A percentile compares a stretch with the other conserved stretches of the same genome.
phyloP scores from a whole-genome alignment of 306 rosid species.

The Datisca glomerata region DNA sequence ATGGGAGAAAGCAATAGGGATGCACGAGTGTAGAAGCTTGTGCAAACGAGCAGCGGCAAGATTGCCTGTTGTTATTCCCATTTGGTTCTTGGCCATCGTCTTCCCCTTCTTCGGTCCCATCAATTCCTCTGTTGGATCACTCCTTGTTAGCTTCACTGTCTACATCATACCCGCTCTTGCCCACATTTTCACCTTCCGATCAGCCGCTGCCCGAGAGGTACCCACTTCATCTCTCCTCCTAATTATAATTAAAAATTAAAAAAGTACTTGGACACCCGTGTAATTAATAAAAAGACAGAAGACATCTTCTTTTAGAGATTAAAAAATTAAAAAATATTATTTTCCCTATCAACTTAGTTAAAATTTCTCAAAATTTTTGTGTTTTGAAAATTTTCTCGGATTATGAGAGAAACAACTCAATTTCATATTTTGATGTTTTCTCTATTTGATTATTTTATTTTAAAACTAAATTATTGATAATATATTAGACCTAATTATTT shows the following conservation, averaged over 20 bases:
- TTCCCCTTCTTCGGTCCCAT: conserved; percentile 96
- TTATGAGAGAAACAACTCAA: no score
- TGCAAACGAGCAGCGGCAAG: conserved; percentile 88
- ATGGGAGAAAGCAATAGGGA: conserved; percentile 86
- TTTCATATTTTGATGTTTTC: no score
- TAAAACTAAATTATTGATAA: no score
- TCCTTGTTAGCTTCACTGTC: conserved; percentile 93
- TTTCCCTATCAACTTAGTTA: no score
- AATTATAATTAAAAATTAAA: rapidly evolving
- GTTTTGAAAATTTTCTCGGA: no score
- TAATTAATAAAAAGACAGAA: no score
- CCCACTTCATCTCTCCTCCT: not conserved
- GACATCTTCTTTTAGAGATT: no score
- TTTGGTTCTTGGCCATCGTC: conserved; percentile 88
- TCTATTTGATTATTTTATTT: no score
- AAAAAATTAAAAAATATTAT: no score
- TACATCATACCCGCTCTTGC: conserved; percentile 88
- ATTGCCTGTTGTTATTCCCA: conserved; percentile 82
- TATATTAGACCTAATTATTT: no score
- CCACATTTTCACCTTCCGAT: conserved; percentile 67
- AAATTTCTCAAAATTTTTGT: no score
- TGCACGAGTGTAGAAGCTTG: conserved; percentile 82
- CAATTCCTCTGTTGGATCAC: conserved; percentile 93
- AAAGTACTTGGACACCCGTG: no score
- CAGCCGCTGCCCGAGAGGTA: conserved; percentile 80